Evolutionary conservation across 2,329 filamentous ascomycete species (phyloP).

Genomic region (Xenoacremonium recifei): DNA sequence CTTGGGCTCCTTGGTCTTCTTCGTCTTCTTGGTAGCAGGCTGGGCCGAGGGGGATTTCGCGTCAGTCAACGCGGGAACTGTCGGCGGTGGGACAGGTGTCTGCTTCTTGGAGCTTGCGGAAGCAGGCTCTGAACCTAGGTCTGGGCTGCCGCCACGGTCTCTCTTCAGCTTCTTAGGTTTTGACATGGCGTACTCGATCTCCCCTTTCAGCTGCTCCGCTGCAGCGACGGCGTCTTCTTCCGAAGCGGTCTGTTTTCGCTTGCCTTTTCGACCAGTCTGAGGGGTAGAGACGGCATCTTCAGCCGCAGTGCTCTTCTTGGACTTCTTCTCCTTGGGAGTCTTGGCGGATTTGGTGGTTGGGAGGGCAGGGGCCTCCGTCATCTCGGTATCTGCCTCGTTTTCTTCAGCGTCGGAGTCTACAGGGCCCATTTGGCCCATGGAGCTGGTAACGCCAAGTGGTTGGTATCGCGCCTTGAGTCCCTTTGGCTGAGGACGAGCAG

Average conservation of each 20-base stretch:
- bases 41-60: conserved; percentile 21
- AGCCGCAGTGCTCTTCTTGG: conserved; percentile 24
- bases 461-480: conserved; percentile 66
- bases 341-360: conserved; percentile 18
- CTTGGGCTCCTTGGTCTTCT: conserved; percentile 32
- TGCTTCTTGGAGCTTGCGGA: conserved; percentile 28
- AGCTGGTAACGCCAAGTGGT: conserved; percentile 56
- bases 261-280: conserved; percentile 31
- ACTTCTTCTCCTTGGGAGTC: conserved; percentile 35
- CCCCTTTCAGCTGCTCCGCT: conserved; percentile 33
- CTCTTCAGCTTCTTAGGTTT: conserved; percentile 43
- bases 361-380: conserved; percentile 38
- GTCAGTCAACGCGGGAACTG: conserved; percentile 26
- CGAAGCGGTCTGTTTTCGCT: conserved; percentile 35
- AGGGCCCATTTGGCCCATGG: conserved; percentile 37
- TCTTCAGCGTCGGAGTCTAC: conserved; percentile 44
- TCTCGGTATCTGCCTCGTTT: conserved; percentile 45
- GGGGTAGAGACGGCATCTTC: conserved; percentile 14
- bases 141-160: conserved; percentile 30
- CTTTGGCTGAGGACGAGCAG: conserved; percentile 63
- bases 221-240: conserved; percentile 37
- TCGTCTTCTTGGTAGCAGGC: conserved; percentile 17
- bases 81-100: conserved; percentile 32
- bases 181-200: conserved; percentile 33
- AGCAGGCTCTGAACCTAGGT: conserved; percentile 31